phyloP scores from a whole-genome alignment of 495 filamentous ascomycete species.

The Trichoderma reesei region DNA sequence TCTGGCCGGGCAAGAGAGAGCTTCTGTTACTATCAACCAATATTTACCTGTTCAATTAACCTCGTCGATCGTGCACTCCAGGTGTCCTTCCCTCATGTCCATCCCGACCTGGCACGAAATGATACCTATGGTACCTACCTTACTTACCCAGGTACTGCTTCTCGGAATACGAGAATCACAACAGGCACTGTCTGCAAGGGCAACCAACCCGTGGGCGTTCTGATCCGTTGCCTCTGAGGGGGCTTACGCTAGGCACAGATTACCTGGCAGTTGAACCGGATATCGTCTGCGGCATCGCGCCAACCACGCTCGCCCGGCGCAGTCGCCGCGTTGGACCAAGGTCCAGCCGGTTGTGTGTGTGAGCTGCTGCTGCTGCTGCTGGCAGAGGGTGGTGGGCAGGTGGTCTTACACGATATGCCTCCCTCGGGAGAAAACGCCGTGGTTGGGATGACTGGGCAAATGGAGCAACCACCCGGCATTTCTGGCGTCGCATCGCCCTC shows the following conservation, averaged over 20 bases:
- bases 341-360: too few species aligned
- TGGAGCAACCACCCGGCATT: background rate
- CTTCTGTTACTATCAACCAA: background rate
- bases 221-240: background rate
- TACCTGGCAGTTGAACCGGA: background rate
- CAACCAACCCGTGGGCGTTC: background rate
- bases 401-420: too few species aligned
- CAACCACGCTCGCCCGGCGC: background rate
- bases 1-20: background rate
- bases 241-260: conserved; percentile 5
- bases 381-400: background rate
- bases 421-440: background rate
- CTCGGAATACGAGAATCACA: too few species aligned
- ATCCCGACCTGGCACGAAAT: background rate
- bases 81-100: background rate
- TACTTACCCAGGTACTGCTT: too few species aligned
- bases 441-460: background rate
- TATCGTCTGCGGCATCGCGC: conserved; percentile 1
- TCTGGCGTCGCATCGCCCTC: background rate
- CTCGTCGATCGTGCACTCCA: background rate
- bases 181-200: too few species aligned
- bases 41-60: too few species aligned
- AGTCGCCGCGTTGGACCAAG: background rate
- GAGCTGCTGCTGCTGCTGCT: too few species aligned
- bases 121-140: too few species aligned